A percentile compares a stretch with the other conserved stretches of the same genome.
Conservation (phyloP, 78 protist species). For the Blattamonas nauphoetae region DNA sequence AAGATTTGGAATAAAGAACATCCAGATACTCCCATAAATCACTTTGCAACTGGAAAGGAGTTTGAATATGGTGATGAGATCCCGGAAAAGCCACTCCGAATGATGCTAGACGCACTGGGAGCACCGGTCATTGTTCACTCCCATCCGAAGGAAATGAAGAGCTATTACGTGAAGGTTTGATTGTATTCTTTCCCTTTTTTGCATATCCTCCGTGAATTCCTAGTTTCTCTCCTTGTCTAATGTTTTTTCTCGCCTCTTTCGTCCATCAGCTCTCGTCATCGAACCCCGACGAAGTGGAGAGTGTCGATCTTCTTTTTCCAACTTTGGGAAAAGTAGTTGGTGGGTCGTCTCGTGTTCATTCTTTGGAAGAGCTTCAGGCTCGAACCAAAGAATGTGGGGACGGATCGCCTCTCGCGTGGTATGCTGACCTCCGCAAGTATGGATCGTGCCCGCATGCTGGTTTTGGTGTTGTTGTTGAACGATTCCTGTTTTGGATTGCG, state of each 20-base stretch:
- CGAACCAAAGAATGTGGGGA: background rate
- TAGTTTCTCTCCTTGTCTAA: background rate
- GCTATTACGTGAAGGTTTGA: conserved; percentile 78
- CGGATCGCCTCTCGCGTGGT: conserved; percentile 1
- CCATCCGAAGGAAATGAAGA: conserved; percentile 81
- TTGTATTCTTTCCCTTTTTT: background rate
- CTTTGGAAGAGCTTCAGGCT: conserved; percentile 44
- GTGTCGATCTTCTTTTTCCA: conserved; percentile 80
- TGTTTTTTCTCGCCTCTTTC: background rate
- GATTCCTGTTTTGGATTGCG: conserved; percentile 77
- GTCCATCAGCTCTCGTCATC: background rate
- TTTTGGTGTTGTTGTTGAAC: conserved; percentile 88
- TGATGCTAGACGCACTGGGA: conserved; percentile 78
- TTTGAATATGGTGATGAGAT: conserved; percentile 83
- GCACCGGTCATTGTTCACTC: conserved; percentile 69
- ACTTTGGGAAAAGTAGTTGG: conserved; percentile 94
- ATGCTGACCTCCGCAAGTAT: conserved; percentile 73
- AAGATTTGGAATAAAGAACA: background rate
- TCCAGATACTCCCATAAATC: too few relatives aligned
- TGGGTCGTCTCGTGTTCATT: conserved; percentile 75
- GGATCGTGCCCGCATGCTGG: conserved; percentile 93
- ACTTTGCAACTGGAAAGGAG: conserved; percentile 12
- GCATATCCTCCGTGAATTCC: background rate
- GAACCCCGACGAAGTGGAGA: conserved; percentile 18
- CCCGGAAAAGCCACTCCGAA: conserved; percentile 83